Base-by-base conservation (phyloP, 352 stramenopile genomes). In the Phytophthora pinifolia region DNA sequence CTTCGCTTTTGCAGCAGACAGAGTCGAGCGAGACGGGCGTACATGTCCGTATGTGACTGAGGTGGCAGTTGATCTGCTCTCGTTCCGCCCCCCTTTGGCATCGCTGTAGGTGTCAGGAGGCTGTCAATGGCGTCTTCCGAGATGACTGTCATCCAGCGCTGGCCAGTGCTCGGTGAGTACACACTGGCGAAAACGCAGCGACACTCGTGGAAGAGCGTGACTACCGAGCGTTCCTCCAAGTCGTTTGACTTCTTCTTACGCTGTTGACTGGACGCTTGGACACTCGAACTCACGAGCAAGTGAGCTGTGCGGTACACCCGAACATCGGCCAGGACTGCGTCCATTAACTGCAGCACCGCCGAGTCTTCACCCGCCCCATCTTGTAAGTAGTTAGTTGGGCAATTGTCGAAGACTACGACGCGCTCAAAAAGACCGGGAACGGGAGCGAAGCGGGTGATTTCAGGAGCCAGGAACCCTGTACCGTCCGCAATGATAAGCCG, bases 131-230 rank as follows among this genome's bases (percentile, higher is more conserved):
- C 58, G 6, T 74, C 44, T 38, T 94, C 79, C 0, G 59, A 58
- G 14, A 94, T 69, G 5, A 68, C 58, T 3, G 67, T 70, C 27
- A 83, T 67, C 81, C 82, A 91, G 6, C 70, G 50, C 20, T 66
- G 74, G 35, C 72, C 74, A 5, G 67, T 73, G 1, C 48, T 52
- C 0, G 84, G 82, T 6, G 87, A 77, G 60, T 94, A 94, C 4
- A 65, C 79, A 18, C 54, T 86, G 30, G 88, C 79, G 41, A 74
- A 94, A 20, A 91, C 60, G 30, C 75, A 72, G 43, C 74, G 59
- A 41, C 78, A 91, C 54, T 94, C 82, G 37, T 89, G 84, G 27
- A 73, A 89, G 17, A 94, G 62, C 9, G 51, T 83, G n/a, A 92
- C 43, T 9, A 94, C 52, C 22, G 76, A 87, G 0, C 71, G 74